A percentile compares a stretch with the other conserved stretches of the same genome.
phyloP scores from a whole-genome alignment of 441 rosid species.

The Pelargonium fulgidum region DNA sequence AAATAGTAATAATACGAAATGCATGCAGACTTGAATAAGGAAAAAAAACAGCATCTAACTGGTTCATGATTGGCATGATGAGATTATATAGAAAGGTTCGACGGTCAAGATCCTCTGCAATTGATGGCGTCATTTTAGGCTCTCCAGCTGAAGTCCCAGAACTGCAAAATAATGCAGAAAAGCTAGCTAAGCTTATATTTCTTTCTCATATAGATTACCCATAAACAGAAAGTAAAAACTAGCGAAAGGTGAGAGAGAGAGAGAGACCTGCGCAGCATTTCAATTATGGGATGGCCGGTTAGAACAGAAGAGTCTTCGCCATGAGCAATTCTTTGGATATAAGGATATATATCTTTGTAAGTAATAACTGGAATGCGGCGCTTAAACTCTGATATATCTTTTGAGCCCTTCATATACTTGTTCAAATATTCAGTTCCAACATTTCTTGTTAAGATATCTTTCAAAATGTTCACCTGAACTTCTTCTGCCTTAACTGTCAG shows the following conservation, averaged over 20 bases:
- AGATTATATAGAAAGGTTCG: constrained; percentile 83
- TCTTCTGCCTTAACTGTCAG: constrained; percentile 57
- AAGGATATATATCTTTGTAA: constrained; percentile 62
- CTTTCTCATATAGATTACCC: not conserved
- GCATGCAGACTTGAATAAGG: not conserved
- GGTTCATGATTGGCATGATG: constrained; percentile 73
- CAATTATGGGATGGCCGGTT: constrained; percentile 61
- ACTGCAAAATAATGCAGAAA: constrained; percentile 33
- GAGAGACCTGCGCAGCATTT: constrained; percentile 77
- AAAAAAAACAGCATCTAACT: constrained; percentile 34
- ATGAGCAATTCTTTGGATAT: constrained; percentile 70
- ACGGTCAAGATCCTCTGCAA: constrained; percentile 78
- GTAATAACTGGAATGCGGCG: constrained; percentile 51
- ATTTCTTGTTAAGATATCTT: constrained; percentile 52
- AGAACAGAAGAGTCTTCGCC: constrained; percentile 74
- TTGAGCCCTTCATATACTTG: constrained; percentile 52
- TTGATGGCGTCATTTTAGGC: constrained; percentile 81
- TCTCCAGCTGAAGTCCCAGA: constrained; percentile 93
- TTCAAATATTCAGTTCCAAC: constrained; percentile 61
- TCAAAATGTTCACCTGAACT: constrained; percentile 56
- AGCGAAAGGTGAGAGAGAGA: not conserved
- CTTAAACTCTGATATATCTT: constrained; percentile 49
- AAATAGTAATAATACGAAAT: not conserved
- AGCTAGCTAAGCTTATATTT: constrained; percentile 6
- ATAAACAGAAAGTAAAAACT: not conserved